Evolutionary conservation across 208 protist species (phyloP).

Genomic region (Trypanosoma vivax): DNA sequence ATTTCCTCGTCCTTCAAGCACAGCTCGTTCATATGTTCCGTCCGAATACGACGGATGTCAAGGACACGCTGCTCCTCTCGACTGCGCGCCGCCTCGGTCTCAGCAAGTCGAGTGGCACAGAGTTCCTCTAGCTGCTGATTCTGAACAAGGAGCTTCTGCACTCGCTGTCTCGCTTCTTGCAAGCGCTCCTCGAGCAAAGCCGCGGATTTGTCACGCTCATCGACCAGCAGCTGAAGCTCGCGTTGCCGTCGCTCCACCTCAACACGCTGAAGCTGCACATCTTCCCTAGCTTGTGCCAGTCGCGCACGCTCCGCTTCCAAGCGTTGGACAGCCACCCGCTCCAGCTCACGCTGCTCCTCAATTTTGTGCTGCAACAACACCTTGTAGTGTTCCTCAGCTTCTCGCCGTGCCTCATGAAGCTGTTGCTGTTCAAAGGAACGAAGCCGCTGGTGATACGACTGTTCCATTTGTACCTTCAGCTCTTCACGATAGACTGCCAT

Average conservation of each 20-base stretch:
- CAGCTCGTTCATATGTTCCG: constrained; percentile 71
- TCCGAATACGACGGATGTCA: constrained; percentile 60
- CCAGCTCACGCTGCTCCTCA: constrained; percentile 57
- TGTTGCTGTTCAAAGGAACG: constrained; percentile 50
- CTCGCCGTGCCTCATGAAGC: constrained; percentile 47
- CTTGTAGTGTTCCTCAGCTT: constrained; percentile 46
- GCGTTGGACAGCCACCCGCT: constrained; percentile 38
- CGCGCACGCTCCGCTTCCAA: constrained; percentile 63
- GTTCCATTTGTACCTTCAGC: constrained; percentile 59
- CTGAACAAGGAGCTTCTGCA: constrained; percentile 40
- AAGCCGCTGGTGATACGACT: constrained; percentile 69
- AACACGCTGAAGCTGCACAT: constrained; percentile 55
- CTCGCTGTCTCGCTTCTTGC: constrained; percentile 38
- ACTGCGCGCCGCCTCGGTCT: constrained; percentile 53
- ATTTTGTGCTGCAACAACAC: constrained; percentile 46
- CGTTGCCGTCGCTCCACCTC: constrained; percentile 51
- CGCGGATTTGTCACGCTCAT: constrained; percentile 36
- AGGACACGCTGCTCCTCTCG: constrained; percentile 63
- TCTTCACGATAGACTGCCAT: constrained; percentile 67
- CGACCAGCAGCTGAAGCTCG: constrained; percentile 26
- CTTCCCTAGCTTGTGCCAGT: constrained; percentile 46
- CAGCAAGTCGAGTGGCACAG: constrained; percentile 55
- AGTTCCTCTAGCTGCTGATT: constrained; percentile 72
- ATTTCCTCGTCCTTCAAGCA: constrained; percentile 77
- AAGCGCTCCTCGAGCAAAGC: constrained; percentile 18